Percentiles rank a stretch among this genome's conserved stretches.
phyloP scores from a whole-genome alignment of 2,329 filamentous ascomycete genomes.

The Hypomyces rosellus region DNA sequence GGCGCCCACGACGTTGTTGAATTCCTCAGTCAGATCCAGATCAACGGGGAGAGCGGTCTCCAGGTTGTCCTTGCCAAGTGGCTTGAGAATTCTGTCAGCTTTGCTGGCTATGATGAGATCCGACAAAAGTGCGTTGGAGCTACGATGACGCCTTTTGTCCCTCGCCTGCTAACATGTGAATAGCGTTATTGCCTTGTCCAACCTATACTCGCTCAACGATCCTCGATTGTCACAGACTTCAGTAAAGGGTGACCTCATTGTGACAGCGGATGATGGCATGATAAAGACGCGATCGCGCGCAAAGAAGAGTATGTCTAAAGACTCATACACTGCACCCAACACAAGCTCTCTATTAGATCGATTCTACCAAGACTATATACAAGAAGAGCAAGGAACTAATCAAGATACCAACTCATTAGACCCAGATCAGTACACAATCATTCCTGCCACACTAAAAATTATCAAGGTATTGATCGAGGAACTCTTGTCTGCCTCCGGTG shows the following conservation, averaged over 20 bases:
- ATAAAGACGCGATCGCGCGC: slow-evolving; percentile 94
- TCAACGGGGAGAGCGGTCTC: slow-evolving; percentile 74
- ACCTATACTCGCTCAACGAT: slow-evolving; percentile 83
- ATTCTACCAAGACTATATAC: slow-evolving; percentile 16
- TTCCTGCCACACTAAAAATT: slow-evolving; percentile 88
- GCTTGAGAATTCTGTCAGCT: slow-evolving; percentile 94
- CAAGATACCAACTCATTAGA: slow-evolving; percentile 40
- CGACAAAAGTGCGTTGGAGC: slow-evolving; percentile 70
- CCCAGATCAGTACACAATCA: slow-evolving; percentile 82
- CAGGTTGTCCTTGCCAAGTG: slow-evolving; percentile 88
- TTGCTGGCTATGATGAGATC: slow-evolving; percentile 97
- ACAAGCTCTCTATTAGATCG: slow-evolving; percentile 13
- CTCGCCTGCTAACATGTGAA: slow-evolving; percentile 24
- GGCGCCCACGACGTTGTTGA: slow-evolving; percentile 85
- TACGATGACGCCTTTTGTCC: not conserved
- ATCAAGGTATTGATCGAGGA: slow-evolving; percentile 94
- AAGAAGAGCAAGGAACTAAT: slow-evolving; percentile 22
- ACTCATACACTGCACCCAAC: slow-evolving; percentile 14
- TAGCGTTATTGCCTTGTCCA: slow-evolving; percentile 86
- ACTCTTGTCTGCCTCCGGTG: slow-evolving; percentile 71
- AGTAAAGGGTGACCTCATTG: slow-evolving; percentile 88
- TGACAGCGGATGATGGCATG: slow-evolving; percentile 62
- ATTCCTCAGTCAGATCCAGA: slow-evolving; percentile 79
- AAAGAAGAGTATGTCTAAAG: slow-evolving; percentile 58
- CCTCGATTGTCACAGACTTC: slow-evolving; percentile 68